Conservation (phyloP, 2,329 filamentous ascomycete species). For the Aspergillus spinulosporus region DNA sequence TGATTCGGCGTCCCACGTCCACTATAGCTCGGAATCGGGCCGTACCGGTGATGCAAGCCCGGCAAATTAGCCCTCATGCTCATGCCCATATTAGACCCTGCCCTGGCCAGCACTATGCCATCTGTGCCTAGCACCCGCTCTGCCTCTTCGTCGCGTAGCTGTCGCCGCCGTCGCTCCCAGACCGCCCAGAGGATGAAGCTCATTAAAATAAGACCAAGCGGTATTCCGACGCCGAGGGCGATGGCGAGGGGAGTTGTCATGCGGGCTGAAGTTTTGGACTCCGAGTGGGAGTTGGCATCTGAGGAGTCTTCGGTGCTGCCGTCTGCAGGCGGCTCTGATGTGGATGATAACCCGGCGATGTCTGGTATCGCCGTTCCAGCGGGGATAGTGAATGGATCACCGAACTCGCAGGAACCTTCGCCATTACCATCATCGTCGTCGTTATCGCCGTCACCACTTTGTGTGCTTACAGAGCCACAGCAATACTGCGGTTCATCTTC, state of each 20-base stretch:
- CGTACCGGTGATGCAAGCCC: conserved; percentile 8
- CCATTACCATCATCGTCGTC: not conserved
- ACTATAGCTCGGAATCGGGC: conserved; percentile 6
- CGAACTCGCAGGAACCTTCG: conserved; percentile 6
- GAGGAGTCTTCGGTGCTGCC: not conserved
- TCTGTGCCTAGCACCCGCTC: not conserved
- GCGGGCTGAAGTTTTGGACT: too few species aligned
- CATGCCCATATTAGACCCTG: too few species aligned
- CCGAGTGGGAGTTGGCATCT: not conserved
- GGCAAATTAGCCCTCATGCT: not conserved
- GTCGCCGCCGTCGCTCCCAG: conserved; percentile 11
- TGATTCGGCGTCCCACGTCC: not conserved
- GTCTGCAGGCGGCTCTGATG: not conserved
- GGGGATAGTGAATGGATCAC: conserved; percentile 15
- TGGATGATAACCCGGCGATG: conserved; percentile 15
- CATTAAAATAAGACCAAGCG: conserved; percentile 12
- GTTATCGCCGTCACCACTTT: conserved; percentile 4
- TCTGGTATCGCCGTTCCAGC: conserved; percentile 17
- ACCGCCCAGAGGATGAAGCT: conserved; percentile 6
- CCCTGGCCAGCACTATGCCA: not conserved
- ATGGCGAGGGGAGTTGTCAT: conserved; percentile 11
- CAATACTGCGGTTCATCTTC: conserved; percentile 17
- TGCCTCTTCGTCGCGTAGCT: not conserved
- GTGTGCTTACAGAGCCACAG: conserved; percentile 16
- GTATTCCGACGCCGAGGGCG: conserved; percentile 14